Percentiles rank a stretch among this genome's conserved stretches.
Evolutionary conservation across 2,329 filamentous ascomycete species (phyloP).

Genomic region (Amesomyces nigricolor): DNA sequence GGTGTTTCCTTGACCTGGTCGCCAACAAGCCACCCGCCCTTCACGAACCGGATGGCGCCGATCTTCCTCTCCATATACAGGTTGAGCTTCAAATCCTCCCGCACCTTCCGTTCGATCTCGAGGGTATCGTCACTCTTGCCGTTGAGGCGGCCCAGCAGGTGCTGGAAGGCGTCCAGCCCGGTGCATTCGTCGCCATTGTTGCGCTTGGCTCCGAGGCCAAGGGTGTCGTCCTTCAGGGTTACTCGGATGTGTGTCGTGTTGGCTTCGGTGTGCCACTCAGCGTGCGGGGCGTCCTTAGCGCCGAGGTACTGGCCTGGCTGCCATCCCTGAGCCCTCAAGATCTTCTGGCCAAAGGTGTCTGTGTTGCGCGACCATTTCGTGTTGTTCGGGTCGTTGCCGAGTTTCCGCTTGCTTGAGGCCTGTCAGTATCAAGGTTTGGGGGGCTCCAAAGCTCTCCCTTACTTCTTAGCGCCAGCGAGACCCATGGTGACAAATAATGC

Average conservation of each 20-base stretch:
- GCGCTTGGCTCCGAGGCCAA: conserved; percentile 78
- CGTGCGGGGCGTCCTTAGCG: conserved; percentile 67
- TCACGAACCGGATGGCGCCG: conserved; percentile 79
- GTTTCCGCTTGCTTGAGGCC: conserved; percentile 50
- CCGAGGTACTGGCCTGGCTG: conserved; percentile 78
- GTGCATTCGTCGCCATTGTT: conserved; percentile 73
- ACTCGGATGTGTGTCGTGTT: conserved; percentile 83
- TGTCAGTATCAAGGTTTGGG: conserved; percentile 18
- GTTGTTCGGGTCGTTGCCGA: conserved; percentile 91
- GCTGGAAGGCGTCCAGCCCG: conserved; percentile 80
- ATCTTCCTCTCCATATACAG: conserved; percentile 70
- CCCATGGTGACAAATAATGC: conserved; percentile 47
- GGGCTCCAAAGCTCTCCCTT: conserved; percentile 24
- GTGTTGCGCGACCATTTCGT: conserved; percentile 84
- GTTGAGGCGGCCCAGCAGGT: conserved; percentile 81
- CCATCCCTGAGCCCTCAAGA: conserved; percentile 87
- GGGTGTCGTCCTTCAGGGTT: conserved; percentile 80
- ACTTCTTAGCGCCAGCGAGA: conserved; percentile 64
- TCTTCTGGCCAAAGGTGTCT: conserved; percentile 79
- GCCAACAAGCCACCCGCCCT: conserved; percentile 65
- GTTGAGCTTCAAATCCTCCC: conserved; percentile 65
- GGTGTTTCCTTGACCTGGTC: conserved; percentile 48
- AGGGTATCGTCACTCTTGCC: conserved; percentile 73
- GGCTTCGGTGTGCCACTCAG: conserved; percentile 69
- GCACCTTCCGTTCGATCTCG: conserved; percentile 61